These are phyloP conservation scores for Trypanosomatidae sp. DNA, from an alignment of 208 protist genomes.

Conservation along the genomic window DNA sequence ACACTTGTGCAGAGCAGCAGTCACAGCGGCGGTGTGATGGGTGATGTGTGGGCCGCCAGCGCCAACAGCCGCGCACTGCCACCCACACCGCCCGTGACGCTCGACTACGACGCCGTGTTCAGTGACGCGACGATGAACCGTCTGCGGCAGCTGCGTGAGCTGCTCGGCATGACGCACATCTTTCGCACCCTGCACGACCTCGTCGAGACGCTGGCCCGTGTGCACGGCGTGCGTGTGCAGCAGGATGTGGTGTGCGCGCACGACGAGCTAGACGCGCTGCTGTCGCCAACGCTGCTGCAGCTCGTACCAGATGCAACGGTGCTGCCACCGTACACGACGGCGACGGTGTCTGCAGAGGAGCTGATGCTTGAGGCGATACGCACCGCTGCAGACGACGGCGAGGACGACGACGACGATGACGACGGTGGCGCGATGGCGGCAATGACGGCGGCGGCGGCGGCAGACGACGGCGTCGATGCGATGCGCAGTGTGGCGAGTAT, in stretches of 20 bases:
- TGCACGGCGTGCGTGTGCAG: constrained; percentile 35
- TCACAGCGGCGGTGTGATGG: neutral
- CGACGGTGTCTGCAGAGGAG: constrained; percentile 44
- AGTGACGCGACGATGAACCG: constrained; percentile 60
- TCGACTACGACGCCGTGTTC: constrained; percentile 63
- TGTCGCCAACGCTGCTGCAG: constrained; percentile 71
- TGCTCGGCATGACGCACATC: constrained; percentile 34
- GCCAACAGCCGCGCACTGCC: constrained; percentile 5
- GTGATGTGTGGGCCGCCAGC: neutral
- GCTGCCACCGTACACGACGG: constrained; percentile 47
- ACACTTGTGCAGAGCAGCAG: neutral
- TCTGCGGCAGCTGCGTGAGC: constrained; percentile 35
- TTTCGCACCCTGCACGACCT: constrained; percentile 73
- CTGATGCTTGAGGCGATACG: constrained; percentile 56
- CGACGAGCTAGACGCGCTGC: constrained; percentile 58
- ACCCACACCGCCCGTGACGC: constrained; percentile 21
- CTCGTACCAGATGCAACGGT: constrained; percentile 71
- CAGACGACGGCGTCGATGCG: constrained; percentile 16
- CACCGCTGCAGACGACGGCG: constrained; percentile 6
- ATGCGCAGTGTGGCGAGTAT: constrained; percentile 1
- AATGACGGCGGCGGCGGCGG: neutral
- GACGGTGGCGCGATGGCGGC: neutral
- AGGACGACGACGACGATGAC: constrained; percentile 2
- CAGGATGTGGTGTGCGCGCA: constrained; percentile 55
- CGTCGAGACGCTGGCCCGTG: constrained; percentile 41